phyloP scores from a whole-genome alignment of 1,139 yeast species.

The Lodderomyces orthopsilosis region DNA sequence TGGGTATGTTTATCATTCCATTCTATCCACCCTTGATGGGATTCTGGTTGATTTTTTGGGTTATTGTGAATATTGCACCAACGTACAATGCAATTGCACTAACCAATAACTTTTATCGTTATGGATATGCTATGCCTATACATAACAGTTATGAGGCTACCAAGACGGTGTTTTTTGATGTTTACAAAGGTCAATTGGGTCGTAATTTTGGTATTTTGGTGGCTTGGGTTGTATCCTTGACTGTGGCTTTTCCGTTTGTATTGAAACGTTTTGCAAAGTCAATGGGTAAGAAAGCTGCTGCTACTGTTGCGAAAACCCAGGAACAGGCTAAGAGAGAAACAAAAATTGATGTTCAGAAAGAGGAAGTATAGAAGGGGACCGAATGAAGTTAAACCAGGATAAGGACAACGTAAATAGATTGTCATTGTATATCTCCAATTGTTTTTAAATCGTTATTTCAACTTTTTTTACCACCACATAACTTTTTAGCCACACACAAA shows the following conservation, averaged over 20 bases:
- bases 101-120: conserved; percentile 32
- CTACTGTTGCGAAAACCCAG: conserved; percentile 13
- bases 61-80: conserved; percentile 35
- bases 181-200: conserved; percentile 37
- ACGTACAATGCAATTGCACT: conserved; percentile 39
- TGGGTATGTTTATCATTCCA: conserved; percentile 31
- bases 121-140: conserved; percentile 39
- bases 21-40: conserved; percentile 40
- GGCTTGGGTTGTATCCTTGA: conserved; percentile 30
- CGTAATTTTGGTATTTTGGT: conserved; percentile 34
- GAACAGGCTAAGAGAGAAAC: conserved; percentile 3
- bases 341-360: background rate
- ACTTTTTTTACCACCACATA: no score
- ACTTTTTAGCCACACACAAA: no score
- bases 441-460: no score
- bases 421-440: no score
- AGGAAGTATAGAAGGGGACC: background rate
- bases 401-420: no score
- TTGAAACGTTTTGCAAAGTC: conserved; percentile 25
- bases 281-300: conserved; percentile 26
- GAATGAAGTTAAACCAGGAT: no score
- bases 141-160: conserved; percentile 38
- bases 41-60: conserved; percentile 45
- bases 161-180: conserved; percentile 36
- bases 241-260: conserved; percentile 42